Evolutionary conservation across 352 stramenopile species (phyloP).

Genomic region (Pythium graminicola): DNA sequence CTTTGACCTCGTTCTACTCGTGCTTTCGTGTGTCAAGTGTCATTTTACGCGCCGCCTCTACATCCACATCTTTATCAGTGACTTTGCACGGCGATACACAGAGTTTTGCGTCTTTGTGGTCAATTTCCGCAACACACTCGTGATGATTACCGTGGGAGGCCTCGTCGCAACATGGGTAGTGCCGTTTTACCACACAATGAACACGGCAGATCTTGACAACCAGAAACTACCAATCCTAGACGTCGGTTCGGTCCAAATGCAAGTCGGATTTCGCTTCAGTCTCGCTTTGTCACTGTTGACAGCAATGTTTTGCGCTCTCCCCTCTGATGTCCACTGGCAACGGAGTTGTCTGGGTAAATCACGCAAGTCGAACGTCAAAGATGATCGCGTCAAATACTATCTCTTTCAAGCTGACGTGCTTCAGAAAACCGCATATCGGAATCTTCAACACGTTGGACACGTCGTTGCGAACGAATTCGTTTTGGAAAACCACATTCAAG

Average conservation of each 20-base stretch:
- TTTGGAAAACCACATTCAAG: constrained; percentile 32
- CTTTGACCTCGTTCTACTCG: constrained; percentile 23
- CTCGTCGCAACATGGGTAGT: constrained; percentile 29
- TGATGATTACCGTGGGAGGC: constrained; percentile 26
- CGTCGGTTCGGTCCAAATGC: constrained; percentile 24
- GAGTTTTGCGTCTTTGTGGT: constrained; percentile 42
- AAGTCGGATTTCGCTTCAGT: constrained; percentile 29
- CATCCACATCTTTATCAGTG: constrained; percentile 29
- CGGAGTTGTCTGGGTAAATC: neutral
- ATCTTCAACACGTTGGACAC: constrained; percentile 24
- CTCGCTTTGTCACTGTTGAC: constrained; percentile 27
- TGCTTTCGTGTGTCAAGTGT: constrained; percentile 22
- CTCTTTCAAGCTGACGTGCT: constrained; percentile 33
- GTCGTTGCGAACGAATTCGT: constrained; percentile 33
- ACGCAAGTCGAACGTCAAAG: constrained; percentile 9
- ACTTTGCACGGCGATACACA: constrained; percentile 36
- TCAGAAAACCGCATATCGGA: constrained; percentile 25
- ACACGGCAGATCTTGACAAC: neutral
- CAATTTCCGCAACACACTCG: constrained; percentile 29
- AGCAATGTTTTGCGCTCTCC: constrained; percentile 31
- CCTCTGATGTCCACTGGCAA: constrained; percentile 10
- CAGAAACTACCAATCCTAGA: constrained; percentile 12
- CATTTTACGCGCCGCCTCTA: constrained; percentile 27
- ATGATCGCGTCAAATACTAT: constrained; percentile 35
- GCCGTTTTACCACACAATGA: constrained; percentile 27